Evolutionary conservation across 305 asterid species (phyloP).

Genomic region (Petunia hybrid): DNA sequence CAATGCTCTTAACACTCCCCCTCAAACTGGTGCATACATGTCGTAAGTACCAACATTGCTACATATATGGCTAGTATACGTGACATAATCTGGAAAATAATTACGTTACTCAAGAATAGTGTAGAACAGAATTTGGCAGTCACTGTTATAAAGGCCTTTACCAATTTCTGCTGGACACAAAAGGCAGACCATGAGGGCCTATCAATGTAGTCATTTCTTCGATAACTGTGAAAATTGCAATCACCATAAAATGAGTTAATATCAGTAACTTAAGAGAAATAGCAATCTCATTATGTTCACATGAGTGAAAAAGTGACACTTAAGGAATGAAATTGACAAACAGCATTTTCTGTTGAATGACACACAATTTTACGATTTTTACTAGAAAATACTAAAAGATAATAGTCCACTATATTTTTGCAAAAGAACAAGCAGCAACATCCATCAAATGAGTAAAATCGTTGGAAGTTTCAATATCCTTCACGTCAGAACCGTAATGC

Average conservation of each 20-base stretch:
- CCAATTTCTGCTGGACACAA: constrained; percentile 97
- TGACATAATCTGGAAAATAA: not conserved
- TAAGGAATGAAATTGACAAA: not conserved
- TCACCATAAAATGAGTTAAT: constrained; percentile 18
- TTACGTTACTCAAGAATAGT: not conserved
- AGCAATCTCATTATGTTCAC: constrained; percentile 11
- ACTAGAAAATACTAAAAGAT: not conserved
- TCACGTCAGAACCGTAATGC: not conserved
- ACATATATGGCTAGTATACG: no score
- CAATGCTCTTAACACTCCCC: no score
- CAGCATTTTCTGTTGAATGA: not conserved
- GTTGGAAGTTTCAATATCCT: not conserved
- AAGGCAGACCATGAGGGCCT: constrained; percentile 63
- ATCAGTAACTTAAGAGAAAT: not conserved
- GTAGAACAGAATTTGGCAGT: not conserved
- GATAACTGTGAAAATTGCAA: constrained; percentile 61
- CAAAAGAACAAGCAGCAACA: not conserved
- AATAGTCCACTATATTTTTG: not conserved
- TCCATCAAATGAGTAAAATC: not conserved
- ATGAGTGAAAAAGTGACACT: not conserved
- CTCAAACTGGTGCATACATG: no score
- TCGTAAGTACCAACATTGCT: no score
- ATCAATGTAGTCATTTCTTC: constrained; percentile 85
- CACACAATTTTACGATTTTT: not conserved
- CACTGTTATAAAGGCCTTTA: constrained; percentile 38